phyloP scores from a whole-genome alignment of 1,284 basidiomycete species.

The Cutaneotrichosporon daszewskae region DNA sequence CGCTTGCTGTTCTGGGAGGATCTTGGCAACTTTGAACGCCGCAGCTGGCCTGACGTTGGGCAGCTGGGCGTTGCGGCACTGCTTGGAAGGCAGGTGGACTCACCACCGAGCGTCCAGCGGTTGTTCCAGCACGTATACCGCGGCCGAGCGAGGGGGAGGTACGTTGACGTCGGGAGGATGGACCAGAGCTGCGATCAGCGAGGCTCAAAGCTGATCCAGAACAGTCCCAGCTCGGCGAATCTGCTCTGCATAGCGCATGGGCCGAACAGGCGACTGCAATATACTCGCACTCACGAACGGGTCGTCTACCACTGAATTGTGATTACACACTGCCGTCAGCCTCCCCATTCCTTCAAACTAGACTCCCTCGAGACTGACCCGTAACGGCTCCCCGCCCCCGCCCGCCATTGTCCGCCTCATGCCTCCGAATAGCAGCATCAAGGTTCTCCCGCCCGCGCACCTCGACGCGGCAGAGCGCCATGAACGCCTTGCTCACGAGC shows the following conservation, averaged over 20 bases:
- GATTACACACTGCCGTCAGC: constrained; percentile 69
- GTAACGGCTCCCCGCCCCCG: constrained; percentile 13
- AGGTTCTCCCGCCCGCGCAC: constrained; percentile 65
- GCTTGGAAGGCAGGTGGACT: no score
- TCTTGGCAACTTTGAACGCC: no score
- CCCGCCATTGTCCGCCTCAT: no score
- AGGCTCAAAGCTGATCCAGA: not conserved
- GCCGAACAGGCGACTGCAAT: no score
- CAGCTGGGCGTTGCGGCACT: no score
- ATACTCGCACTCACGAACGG: constrained; percentile 36
- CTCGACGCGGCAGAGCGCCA: constrained; percentile 61
- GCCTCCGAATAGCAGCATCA: constrained; percentile 61
- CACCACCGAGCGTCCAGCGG: constrained; percentile 45
- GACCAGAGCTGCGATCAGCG: constrained; percentile 73
- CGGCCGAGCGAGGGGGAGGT: constrained; percentile 49
- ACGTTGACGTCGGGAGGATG: constrained; percentile 62
- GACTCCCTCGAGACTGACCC: constrained; percentile 12
- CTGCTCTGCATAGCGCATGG: no score
- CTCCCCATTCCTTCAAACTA: not conserved
- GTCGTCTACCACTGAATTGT: constrained; percentile 65
- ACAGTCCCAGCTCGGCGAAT: no score
- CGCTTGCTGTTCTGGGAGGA: no score
- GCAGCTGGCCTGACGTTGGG: no score
- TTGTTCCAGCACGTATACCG: constrained; percentile 34
- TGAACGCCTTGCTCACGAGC: constrained; percentile 67